Evolutionary conservation across 768 basidiomycete genomes (phyloP).

Genomic region (Boletus rubescentipes): DNA sequence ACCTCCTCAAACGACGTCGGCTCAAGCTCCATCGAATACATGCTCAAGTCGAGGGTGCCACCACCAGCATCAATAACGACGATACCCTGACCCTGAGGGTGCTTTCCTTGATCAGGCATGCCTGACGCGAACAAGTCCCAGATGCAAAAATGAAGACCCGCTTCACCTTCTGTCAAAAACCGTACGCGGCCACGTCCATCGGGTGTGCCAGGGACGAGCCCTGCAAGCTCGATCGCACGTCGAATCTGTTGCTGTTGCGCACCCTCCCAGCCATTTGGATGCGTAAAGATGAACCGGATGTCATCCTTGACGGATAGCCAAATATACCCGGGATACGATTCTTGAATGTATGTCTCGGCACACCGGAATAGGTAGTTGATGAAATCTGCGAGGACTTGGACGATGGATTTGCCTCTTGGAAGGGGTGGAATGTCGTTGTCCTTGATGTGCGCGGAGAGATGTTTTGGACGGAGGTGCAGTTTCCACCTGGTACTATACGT

Average conservation of each 20-base stretch:
- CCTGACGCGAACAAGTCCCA: slow-evolving; percentile 28
- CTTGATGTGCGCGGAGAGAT: slow-evolving; percentile 26
- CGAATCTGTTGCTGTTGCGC: slow-evolving; percentile 54
- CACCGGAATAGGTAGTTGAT: slow-evolving; percentile 44
- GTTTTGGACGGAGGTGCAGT: slow-evolving; percentile 37
- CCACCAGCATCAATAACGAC: slow-evolving; percentile 52
- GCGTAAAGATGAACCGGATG: slow-evolving; percentile 52
- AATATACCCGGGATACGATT: slow-evolving; percentile 41
- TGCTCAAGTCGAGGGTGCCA: slow-evolving; percentile 41
- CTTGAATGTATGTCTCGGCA: slow-evolving; percentile 42
- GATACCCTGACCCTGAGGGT: slow-evolving; percentile 30
- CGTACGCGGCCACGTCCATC: slow-evolving; percentile 42
- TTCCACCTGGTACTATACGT: slow-evolving; percentile 29
- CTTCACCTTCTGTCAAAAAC: slow-evolving; percentile 62
- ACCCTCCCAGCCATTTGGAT: slow-evolving; percentile 66
- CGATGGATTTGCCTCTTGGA: slow-evolving; percentile 37
- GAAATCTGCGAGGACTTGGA: slow-evolving; percentile 45
- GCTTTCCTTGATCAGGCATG: background rate
- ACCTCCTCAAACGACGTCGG: slow-evolving; percentile 38
- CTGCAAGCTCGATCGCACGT: slow-evolving; percentile 47
- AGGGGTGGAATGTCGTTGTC: slow-evolving; percentile 37
- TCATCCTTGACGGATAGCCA: slow-evolving; percentile 42
- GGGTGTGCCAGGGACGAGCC: slow-evolving; percentile 42
- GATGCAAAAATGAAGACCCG: slow-evolving; percentile 56
- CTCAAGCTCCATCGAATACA: slow-evolving; percentile 35